Conservation (phyloP, 768 basidiomycete species). For the Pleurotus tuber-regium region DNA sequence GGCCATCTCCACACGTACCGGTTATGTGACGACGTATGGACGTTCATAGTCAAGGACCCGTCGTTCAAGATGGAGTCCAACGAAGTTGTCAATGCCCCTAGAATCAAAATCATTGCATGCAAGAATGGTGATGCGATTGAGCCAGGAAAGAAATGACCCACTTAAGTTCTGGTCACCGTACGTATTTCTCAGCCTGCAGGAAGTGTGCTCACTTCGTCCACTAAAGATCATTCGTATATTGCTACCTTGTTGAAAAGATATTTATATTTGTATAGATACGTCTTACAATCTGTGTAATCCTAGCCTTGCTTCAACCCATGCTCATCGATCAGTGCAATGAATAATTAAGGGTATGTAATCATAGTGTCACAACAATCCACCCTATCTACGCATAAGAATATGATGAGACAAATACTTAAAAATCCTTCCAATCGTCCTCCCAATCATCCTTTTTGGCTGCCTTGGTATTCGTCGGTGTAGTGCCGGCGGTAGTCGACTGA, state of each 20-base stretch:
- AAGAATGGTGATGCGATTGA: slow-evolving; percentile 92
- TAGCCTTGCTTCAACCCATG: background rate
- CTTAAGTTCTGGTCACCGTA: slow-evolving; percentile 11
- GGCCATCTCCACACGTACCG: slow-evolving; percentile 92
- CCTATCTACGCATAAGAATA: slow-evolving; percentile 4
- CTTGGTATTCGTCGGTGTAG: slow-evolving; percentile 27
- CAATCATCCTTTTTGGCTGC: slow-evolving; percentile 49
- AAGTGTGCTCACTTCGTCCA: background rate
- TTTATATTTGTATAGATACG: background rate
- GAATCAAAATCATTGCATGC: slow-evolving; percentile 98
- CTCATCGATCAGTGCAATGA: background rate
- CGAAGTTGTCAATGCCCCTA: slow-evolving; percentile 66
- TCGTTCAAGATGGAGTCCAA: slow-evolving; percentile 95
- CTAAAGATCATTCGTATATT: background rate
- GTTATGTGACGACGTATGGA: slow-evolving; percentile 97
- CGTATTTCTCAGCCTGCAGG: slow-evolving; percentile 4
- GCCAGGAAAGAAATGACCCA: slow-evolving; percentile 78
- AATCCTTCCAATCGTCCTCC: slow-evolving; percentile 84
- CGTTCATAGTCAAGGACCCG: slow-evolving; percentile 93
- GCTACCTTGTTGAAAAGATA: background rate
- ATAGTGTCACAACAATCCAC: slow-evolving; percentile 1
- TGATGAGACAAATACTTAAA: slow-evolving; percentile 39
- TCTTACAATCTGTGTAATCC: background rate
- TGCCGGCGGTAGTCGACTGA: slow-evolving; percentile 16
- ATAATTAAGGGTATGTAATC: background rate